phyloP scores from a whole-genome alignment of 2,329 filamentous ascomycete species.

The Neofusicoccum ribis region DNA sequence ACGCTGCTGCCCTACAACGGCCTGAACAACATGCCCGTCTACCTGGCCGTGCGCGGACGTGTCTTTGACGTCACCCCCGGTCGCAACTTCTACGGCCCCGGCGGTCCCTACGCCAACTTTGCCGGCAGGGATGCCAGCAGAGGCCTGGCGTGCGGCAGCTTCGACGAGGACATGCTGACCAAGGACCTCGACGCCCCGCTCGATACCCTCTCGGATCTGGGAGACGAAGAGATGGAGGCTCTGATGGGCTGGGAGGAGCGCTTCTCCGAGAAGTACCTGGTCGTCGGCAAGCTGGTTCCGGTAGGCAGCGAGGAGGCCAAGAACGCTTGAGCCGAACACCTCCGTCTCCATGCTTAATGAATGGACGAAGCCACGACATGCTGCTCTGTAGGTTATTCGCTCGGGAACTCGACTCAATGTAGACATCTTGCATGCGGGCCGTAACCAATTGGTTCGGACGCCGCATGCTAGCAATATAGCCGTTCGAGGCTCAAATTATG shows the following conservation, averaged over 20 bases:
- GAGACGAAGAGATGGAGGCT: conserved; percentile 75
- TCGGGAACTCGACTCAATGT: background rate
- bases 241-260: conserved; percentile 89
- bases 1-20: conserved; percentile 89
- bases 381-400: background rate
- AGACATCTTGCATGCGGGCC: background rate
- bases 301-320: conserved; percentile 57
- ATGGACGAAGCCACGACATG: background rate
- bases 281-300: conserved; percentile 84
- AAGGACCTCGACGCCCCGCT: conserved; percentile 82
- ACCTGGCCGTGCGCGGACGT: conserved; percentile 84
- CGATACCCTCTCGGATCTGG: conserved; percentile 72
- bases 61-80: conserved; percentile 89
- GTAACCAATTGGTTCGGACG: background rate
- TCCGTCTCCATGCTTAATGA: background rate
- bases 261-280: conserved; percentile 89
- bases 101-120: conserved; percentile 94
- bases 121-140: conserved; percentile 87
- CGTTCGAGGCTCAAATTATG: background rate
- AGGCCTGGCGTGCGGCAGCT: conserved; percentile 86
- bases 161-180: conserved; percentile 93
- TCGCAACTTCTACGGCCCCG: conserved; percentile 93
- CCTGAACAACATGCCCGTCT: conserved; percentile 70
- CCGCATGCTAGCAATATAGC: background rate
- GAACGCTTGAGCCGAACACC: conserved; percentile 31